Percentiles rank a stretch among this genome's conserved stretches.
These are phyloP conservation scores for Talaromyces verruculosus DNA, from an alignment of 2,329 filamentous ascomycete genomes.

Conservation along the genomic window DNA sequence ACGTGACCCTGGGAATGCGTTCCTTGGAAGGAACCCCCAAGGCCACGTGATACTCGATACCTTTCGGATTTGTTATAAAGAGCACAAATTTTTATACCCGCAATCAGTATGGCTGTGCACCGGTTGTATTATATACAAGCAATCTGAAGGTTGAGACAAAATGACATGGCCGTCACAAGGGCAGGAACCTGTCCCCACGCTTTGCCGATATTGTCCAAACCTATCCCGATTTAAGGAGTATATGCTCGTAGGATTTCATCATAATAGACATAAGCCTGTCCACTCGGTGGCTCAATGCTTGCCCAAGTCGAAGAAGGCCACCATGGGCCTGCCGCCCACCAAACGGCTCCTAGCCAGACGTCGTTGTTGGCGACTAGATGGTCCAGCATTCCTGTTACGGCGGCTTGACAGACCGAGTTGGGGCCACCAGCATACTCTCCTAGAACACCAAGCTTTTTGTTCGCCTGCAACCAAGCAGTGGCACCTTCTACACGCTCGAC, in stretches of 20 bases:
- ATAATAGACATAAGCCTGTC: slow-evolving; percentile 43
- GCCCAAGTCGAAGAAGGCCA: slow-evolving; percentile 50
- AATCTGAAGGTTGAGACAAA: no score
- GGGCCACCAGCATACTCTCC: slow-evolving; percentile 57
- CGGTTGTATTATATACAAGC: no score
- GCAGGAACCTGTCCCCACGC: no score
- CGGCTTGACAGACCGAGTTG: slow-evolving; percentile 52
- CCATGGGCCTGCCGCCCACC: slow-evolving; percentile 59
- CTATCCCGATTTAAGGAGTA: neutral
- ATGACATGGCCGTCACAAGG: no score
- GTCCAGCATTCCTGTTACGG: slow-evolving; percentile 51
- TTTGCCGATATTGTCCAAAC: no score
- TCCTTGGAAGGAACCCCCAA: no score
- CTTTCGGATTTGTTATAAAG: no score
- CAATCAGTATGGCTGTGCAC: no score
- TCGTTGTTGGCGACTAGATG: slow-evolving; percentile 52
- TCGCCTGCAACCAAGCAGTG: slow-evolving; percentile 55
- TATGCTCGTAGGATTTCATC: slow-evolving; percentile 31
- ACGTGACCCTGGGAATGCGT: no score
- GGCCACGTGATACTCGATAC: no score
- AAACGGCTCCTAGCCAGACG: slow-evolving; percentile 55
- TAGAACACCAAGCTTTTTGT: slow-evolving; percentile 54
- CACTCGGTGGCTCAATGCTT: slow-evolving; percentile 51
- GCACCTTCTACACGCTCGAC: slow-evolving; percentile 52
- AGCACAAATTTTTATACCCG: no score